A percentile compares a stretch with the other conserved stretches of the same genome.
Evolutionary conservation across 2,329 filamentous ascomycete species (phyloP).

Genomic region (Phialophora chinensis): DNA sequence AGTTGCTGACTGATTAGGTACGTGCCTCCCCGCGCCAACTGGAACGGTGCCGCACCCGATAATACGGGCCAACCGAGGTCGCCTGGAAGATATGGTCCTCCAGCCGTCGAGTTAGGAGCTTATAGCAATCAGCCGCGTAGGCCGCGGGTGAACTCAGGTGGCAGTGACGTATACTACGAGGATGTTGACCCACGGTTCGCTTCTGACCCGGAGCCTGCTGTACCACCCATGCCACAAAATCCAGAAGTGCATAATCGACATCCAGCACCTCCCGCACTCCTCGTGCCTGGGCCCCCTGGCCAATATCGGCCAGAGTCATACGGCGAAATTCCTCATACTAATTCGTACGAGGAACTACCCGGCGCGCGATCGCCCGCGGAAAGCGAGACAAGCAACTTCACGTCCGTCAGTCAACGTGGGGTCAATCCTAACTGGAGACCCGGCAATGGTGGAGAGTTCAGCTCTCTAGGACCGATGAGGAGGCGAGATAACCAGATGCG

Average conservation of each 20-base stretch:
- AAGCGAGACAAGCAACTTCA: constrained; percentile 84
- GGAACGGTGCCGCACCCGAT: constrained; percentile 39
- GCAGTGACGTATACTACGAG: constrained; percentile 74
- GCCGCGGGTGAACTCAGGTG: constrained; percentile 39
- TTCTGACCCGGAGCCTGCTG: constrained; percentile 47
- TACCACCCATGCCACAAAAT: constrained; percentile 36
- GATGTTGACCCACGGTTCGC: constrained; percentile 90
- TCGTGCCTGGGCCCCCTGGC: constrained; percentile 45
- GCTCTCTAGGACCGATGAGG: constrained; percentile 50
- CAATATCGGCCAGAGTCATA: constrained; percentile 29
- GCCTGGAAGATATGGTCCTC: constrained; percentile 27
- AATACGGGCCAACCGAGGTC: constrained; percentile 28
- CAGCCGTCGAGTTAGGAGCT: constrained; percentile 52
- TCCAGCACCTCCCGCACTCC: constrained; percentile 44
- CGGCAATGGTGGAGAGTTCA: constrained; percentile 47
- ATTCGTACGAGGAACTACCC: constrained; percentile 68
- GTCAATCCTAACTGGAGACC: constrained; percentile 87
- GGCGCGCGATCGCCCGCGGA: constrained; percentile 73
- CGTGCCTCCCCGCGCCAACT: constrained; percentile 54
- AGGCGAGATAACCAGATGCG: constrained; percentile 60
- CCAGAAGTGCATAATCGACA: constrained; percentile 42
- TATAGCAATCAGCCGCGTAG: constrained; percentile 46
- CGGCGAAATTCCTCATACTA: constrained; percentile 26
- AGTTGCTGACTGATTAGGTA: constrained; percentile 42
- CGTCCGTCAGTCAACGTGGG: constrained; percentile 84